A percentile compares a stretch with the other conserved stretches of the same genome.
Conservation (phyloP, 2,329 filamentous ascomycete species). For the Thermothelomyces thermophilus region DNA sequence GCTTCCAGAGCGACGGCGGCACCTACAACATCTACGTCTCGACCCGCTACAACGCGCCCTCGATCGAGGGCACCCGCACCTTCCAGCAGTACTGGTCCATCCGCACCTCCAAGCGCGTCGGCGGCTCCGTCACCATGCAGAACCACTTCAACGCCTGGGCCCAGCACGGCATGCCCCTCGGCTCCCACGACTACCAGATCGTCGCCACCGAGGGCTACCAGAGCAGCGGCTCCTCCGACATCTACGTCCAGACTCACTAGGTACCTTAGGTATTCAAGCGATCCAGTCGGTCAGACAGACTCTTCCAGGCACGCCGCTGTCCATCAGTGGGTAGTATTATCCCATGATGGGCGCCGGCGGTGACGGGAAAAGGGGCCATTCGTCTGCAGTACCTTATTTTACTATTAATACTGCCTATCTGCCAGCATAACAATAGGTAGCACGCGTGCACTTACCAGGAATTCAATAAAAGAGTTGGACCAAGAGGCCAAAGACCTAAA, state of each 20-base stretch:
- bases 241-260: constrained; percentile 26
- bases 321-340: too few relatives aligned
- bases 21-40: constrained; percentile 31
- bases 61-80: constrained; percentile 39
- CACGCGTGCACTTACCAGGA: too few relatives aligned
- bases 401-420: too few relatives aligned
- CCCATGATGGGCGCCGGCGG: too few relatives aligned
- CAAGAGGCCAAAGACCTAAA: too few relatives aligned
- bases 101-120: constrained; percentile 38
- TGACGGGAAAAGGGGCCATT: too few relatives aligned
- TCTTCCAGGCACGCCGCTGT: too few relatives aligned
- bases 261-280: too few relatives aligned
- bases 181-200: constrained; percentile 45
- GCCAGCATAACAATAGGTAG: too few relatives aligned
- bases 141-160: constrained; percentile 49
- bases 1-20: constrained; percentile 28
- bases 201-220: constrained; percentile 45
- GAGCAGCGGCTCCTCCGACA: constrained; percentile 40
- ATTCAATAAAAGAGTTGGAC: too few relatives aligned
- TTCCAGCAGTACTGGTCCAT: constrained; percentile 47
- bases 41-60: constrained; percentile 34
- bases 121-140: constrained; percentile 42
- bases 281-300: too few relatives aligned
- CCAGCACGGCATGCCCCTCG: constrained; percentile 37
- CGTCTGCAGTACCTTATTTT: too few relatives aligned